Base-by-base conservation (phyloP, 306 rosid genomes). In the Datisca glomerata region DNA sequence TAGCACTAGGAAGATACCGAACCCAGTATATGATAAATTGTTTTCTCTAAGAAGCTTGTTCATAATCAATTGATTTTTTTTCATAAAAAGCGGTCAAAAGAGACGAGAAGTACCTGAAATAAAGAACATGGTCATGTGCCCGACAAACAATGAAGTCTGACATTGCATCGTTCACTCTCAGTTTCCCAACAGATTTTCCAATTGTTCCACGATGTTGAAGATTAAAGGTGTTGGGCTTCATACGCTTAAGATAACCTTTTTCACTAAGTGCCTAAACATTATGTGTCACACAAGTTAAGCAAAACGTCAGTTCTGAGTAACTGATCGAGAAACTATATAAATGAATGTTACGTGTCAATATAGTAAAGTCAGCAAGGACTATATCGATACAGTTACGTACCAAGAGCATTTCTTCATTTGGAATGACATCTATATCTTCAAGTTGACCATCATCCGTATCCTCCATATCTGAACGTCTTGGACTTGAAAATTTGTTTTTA, bases 101-200 rank as follows among this genome's bases (percentile, higher is more conserved):
- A n/a, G n/a, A n/a, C n/a, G n/a, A n/a, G 23, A 25, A 23, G 1
- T 68, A 89, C 98, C 98, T 89, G 82, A 89, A 89, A 65, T 80
- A 89, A 43, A 89, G 74, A 54, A 89, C 80, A 64, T 84, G 86
- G 63, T 89, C 98, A 38, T 89, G 98, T 8, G 98, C 86, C 3
- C 35, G 89, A 57, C 98, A 89, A 49, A 84, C 95, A 5, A 80
- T 76, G 62, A 89, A 89, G 73, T 89, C 98, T 35, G 98, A 75
- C 95, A 84, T 89, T 13, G 93, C 66, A 70, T 89, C 98, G 11
- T 89, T 80, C 43, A 84, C 93, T 71, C 85, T 77, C 67, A 89
- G 69, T 62, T 89, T 89, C 48, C 98, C 98, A 23, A 89, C 95
- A 60, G 98, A 89, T 78, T 89, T 89, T 56, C 98, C 98, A 44